Evolutionary conservation across 768 basidiomycete genomes (phyloP), one percentile per base, ranked within the genome.

Genomic region (Mycena pura): DNA sequence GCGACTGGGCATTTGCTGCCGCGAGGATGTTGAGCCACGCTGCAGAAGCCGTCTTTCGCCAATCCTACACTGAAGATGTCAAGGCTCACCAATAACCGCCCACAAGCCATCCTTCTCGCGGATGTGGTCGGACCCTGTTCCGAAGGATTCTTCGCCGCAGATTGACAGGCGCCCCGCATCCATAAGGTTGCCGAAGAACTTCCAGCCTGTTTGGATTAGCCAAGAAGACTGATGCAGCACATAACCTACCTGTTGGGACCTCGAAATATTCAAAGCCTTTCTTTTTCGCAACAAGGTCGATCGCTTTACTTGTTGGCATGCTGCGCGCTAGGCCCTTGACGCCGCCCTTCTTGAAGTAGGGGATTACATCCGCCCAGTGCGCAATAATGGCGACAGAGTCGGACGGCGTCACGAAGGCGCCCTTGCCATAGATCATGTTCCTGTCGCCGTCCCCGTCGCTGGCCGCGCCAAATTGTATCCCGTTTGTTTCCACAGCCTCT

Each of bases 171-270:
- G 85, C 0, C 96, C 96, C 19, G 97, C 97, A 74, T 99, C 97
- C 97, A 99, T 99, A 68, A 99, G 82, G 78, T 99, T 99, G 45
- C 97, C 97, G 73, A 99, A 99, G 86, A 99, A 99, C 78, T 99
- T 99, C 95, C 95, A 98, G 64, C 96, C 96, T 95, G 65, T 11
- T 41, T 41, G 27, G n/a, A 43, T 14, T 29, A 32, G 54, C 45
- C 21, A 36, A 41, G 36, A 15, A 34, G 9, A 10, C 11, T 21
- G 1, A 17, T 11, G 28, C 36, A n/a, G 17, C 3, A 38, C 15
- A 6, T 39, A 39, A 57, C 85, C 65, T 61, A 90, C 95, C 95
- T 21, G 97, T 99, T 4, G 97, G 97, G 19, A 99, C 96, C 74
- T 98, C 97, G 69, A 96, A 97, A 72, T 86, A 89, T 73, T 96